These are phyloP conservation scores for Trichosporon faecale DNA, from an alignment of 1,284 basidiomycete genomes.

Conservation along the genomic window DNA sequence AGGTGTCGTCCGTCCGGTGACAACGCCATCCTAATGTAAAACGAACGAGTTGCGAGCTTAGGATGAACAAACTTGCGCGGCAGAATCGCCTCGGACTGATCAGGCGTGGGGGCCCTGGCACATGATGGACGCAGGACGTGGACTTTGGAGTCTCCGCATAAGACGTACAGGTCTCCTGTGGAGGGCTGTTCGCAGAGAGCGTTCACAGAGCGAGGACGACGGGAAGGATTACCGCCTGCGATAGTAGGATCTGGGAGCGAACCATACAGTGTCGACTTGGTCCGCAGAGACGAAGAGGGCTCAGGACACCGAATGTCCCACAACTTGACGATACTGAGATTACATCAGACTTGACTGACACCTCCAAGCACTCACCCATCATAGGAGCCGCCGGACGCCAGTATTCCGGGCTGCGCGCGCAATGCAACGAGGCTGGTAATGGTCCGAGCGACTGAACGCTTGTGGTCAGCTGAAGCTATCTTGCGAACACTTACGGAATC, in stretches of 20 bases:
- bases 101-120: slow-evolving; percentile 7
- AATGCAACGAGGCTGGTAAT: slow-evolving; percentile 50
- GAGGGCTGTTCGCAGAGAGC: slow-evolving; percentile 39
- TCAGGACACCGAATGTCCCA: slow-evolving; percentile 50
- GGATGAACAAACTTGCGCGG: slow-evolving; percentile 42
- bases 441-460: slow-evolving; percentile 43
- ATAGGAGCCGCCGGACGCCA: slow-evolving; percentile 49
- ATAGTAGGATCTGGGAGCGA: slow-evolving; percentile 41
- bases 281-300: slow-evolving; percentile 26
- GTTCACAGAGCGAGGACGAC: slow-evolving; percentile 42
- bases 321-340: slow-evolving; percentile 47
- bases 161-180: slow-evolving; percentile 43
- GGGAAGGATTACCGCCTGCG: slow-evolving; percentile 25
- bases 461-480: background rate
- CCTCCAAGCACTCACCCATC: slow-evolving; percentile 41
- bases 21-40: slow-evolving; percentile 47
- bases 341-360: background rate
- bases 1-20: slow-evolving; percentile 46
- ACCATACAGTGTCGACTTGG: slow-evolving; percentile 28
- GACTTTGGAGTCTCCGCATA: slow-evolving; percentile 44
- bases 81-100: slow-evolving; percentile 27
- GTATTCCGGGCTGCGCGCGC: slow-evolving; percentile 41
- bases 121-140: slow-evolving; percentile 42
- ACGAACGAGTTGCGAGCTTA: slow-evolving; percentile 36
- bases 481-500: background rate